Base-by-base conservation (phyloP, 768 basidiomycete species). In the Xerocomus spinulosus region DNA sequence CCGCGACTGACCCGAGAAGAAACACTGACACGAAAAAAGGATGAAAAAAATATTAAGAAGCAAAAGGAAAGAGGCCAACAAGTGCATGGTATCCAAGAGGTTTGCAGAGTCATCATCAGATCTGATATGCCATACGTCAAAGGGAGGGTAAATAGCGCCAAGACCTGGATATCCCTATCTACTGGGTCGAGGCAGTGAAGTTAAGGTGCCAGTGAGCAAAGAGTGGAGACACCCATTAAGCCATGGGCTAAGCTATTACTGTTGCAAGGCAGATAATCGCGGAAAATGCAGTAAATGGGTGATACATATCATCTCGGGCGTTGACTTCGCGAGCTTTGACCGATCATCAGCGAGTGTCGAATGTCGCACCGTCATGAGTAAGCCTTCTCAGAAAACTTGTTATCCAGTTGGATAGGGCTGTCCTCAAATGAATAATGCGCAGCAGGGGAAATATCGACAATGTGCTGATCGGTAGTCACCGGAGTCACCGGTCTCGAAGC, bases 401-500 rank as follows among this genome's bases (percentile, higher is more conserved):
- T 72, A 46, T 79, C 76, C 58, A 70, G 46, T 15, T 67, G 73
- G 30, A 70, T 61, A 12, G 57, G 62, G 38, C 74, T 74, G 24
- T 54, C 64, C 13, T 70, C 69, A 43, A 74, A 69, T 8, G 74
- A 76, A 32, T 72, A 68, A 42, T 68, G 73, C 48, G 71, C 73
- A 23, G 68, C 60, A 24, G 73, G 72, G n/a, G 68, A 60, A 20
- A 70, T 72, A 20, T 68, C 66, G 20, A 80, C 76, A 28, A 61
- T 64, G 48, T 73, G 70, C 26, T 77, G 70, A 51, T 81, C 66
- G 28, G 51, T 46, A 4, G 55, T 76, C 26, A 74, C 72, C 2
- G 87, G 87, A 5, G 87, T 91, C 15, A 76, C 82, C 12, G 87
- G 87, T 50, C 87, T 78, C 43, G 87, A 89, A 5, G 83, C 77